Evolutionary conservation across 306 rosid species (phyloP), one percentile per base, ranked within the genome.

Genomic region (Carpinus fangiana): DNA sequence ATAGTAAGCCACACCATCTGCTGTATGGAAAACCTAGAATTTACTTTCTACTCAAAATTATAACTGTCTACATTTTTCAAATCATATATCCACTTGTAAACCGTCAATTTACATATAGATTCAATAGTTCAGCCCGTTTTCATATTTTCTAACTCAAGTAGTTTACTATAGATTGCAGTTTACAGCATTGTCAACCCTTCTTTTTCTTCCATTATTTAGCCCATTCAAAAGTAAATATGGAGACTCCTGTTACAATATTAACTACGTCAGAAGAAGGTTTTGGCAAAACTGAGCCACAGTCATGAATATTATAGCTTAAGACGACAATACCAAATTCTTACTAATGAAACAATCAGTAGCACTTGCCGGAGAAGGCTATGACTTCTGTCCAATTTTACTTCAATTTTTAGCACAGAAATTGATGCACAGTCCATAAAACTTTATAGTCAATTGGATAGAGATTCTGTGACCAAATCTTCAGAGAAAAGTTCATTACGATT

Each of bases 41-140:
- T 7, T 12, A 21, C 8, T 16, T 62, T 9, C 45, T 62, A 12
- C n/a, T 31, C 13, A 14, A n/a, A 64, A 64, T 16, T 64, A 64
- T 31, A 34, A 36, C 10, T 34, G 70, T 57, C 65, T 66, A n/a
- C 53, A 60, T 74, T 59, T 59, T 70, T 23, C 77, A 74, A 80
- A 73, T 74, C 46, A 23, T 81, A 16, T 55, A 67, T 57, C 66
- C 73, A 66, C 64, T 57, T 53, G 31, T 51, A 76, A 26, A 56
- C 23, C 45, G 16, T 67, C 16, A 8, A 61, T 36, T 61, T 26
- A 41, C 70, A 64, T n/a, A 34, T 16, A 8, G 18, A 64, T 38
- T 64, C 70, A 64, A 64, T 12, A 34, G 70, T 64, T 64, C 70
- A 64, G 14, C 46, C 45, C 6, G 45, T 31, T 59, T 59, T 12